Conservation (phyloP, 257 asterid genomes). For the Ocimum tenuiflorum region DNA sequence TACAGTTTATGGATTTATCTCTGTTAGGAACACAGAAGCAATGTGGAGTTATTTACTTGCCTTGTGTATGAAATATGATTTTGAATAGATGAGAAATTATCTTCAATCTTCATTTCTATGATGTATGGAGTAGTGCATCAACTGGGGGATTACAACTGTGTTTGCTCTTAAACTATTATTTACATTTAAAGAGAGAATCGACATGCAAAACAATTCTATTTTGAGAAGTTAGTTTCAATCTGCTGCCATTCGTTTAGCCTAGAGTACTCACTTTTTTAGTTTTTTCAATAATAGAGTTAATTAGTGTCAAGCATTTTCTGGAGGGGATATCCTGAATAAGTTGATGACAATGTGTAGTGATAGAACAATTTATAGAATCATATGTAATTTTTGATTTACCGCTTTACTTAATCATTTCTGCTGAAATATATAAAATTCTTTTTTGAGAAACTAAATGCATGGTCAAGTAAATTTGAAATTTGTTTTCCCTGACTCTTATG, state of each 20-base stretch:
- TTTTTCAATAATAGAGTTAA: neutral
- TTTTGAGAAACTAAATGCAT: neutral
- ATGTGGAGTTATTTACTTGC: neutral
- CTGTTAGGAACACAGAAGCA: neutral
- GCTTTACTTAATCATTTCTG: neutral
- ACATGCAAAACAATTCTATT: neutral
- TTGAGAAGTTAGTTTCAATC: slow-evolving; percentile 1
- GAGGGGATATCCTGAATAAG: neutral
- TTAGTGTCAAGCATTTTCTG: neutral
- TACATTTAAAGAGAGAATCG: neutral
- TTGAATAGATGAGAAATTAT: neutral
- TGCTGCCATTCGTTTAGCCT: neutral
- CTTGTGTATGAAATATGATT: neutral
- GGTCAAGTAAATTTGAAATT: neutral
- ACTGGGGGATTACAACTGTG: neutral
- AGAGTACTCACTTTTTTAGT: neutral
- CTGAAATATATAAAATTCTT: neutral
- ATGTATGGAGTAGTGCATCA: neutral
- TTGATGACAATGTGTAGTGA: neutral
- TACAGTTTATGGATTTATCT: neutral
- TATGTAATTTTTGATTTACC: neutral
- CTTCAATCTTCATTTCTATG: neutral
- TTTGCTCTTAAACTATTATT: neutral
- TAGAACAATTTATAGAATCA: neutral
- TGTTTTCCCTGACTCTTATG: neutral